phyloP scores from a whole-genome alignment of 2,329 filamentous ascomycete species.

The Claviceps humidiphila region DNA sequence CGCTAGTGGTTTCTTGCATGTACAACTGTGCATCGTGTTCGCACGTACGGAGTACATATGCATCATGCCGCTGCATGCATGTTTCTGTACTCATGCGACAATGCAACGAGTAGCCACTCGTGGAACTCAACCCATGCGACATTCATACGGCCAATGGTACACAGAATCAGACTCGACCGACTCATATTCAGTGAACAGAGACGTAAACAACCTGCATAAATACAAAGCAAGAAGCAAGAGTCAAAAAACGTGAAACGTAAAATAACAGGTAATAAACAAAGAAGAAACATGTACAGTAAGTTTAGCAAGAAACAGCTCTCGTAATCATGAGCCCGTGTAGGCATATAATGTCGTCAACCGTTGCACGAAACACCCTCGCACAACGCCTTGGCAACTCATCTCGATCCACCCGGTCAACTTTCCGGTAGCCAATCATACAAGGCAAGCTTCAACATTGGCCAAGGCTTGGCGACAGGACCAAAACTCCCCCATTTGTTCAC shows the following conservation, averaged over 20 bases:
- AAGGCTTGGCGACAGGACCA: neutral
- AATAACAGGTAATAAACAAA: neutral
- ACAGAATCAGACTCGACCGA: too few species aligned
- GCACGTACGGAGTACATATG: too few species aligned
- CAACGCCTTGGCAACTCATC: slow-evolving; percentile 4
- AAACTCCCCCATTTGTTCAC: neutral
- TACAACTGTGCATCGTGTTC: too few species aligned
- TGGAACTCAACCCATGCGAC: too few species aligned
- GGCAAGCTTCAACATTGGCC: too few species aligned
- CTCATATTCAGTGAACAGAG: neutral
- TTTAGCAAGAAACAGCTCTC: slow-evolving; percentile 10
- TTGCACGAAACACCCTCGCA: slow-evolving; percentile 1
- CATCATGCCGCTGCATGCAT: too few species aligned
- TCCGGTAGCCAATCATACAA: too few species aligned
- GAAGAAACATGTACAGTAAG: neutral
- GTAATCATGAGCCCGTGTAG: slow-evolving; percentile 21
- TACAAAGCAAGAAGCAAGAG: slow-evolving; percentile 1
- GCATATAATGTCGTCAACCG: slow-evolving; percentile 1
- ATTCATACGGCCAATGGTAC: too few species aligned
- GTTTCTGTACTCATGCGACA: too few species aligned
- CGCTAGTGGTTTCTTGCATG: too few species aligned
- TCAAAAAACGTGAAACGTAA: neutral
- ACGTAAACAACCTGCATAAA: neutral
- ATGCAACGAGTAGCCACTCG: too few species aligned
- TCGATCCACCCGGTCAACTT: slow-evolving; percentile 1